A percentile compares a stretch with the other conserved stretches of the same genome.
phyloP scores from a whole-genome alignment of 164 flowering plant genomes.

The Akebia trifoliata region DNA sequence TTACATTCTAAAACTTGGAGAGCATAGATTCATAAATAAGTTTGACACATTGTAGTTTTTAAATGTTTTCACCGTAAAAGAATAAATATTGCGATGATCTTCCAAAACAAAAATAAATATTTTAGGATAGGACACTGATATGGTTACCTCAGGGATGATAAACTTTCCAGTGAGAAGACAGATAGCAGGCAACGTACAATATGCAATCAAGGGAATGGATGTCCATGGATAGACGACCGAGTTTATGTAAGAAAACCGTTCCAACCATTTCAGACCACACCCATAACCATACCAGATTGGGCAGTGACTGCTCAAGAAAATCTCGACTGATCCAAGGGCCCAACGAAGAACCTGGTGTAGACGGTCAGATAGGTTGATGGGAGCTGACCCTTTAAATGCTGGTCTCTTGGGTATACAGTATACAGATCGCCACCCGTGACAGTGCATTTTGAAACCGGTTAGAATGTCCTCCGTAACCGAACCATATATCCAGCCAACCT shows the following conservation, averaged over 20 bases:
- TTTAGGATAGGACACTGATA: not conserved
- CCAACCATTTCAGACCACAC: slow-evolving; percentile 62
- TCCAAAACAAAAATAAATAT: not conserved
- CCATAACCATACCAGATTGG: slow-evolving; percentile 84
- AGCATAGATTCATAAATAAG: no score
- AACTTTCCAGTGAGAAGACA: slow-evolving; percentile 75
- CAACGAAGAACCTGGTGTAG: slow-evolving; percentile 77
- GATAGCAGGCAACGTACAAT: slow-evolving; percentile 69
- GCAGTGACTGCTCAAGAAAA: slow-evolving; percentile 64
- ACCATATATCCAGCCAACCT: slow-evolving; percentile 87
- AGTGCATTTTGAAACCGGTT: slow-evolving; percentile 80
- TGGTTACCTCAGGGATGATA: slow-evolving; percentile 68
- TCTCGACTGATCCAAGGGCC: slow-evolving; percentile 83
- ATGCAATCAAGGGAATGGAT: slow-evolving; percentile 61
- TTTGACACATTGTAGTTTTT: no score
- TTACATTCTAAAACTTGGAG: no score
- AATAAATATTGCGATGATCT: not conserved
- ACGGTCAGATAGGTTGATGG: slow-evolving; percentile 73
- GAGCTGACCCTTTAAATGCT: slow-evolving; percentile 80
- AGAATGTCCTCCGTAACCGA: slow-evolving; percentile 74
- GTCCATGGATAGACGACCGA: slow-evolving; percentile 75
- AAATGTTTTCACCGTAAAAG: not conserved
- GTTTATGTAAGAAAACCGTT: slow-evolving; percentile 63
- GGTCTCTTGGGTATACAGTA: slow-evolving; percentile 70
- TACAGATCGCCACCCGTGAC: slow-evolving; percentile 81